These are phyloP conservation scores for Mangifera indica DNA, from an alignment of 345 rosid species.

Conservation along the genomic window DNA sequence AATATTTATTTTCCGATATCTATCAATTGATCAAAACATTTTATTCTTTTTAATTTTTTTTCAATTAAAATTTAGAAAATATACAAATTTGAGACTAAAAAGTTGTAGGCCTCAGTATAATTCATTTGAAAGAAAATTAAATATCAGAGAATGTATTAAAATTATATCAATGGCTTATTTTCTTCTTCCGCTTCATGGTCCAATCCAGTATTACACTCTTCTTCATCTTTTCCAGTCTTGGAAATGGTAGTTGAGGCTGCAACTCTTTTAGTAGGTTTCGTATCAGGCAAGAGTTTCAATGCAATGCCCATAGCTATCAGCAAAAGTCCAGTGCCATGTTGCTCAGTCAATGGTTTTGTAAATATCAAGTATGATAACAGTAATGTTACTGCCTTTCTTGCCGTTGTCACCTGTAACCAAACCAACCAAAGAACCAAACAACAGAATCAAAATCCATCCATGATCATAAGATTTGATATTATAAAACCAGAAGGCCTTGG, in stretches of 20 bases:
- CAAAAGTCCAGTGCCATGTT: conserved; percentile 70
- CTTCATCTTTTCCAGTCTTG: conserved; percentile 24
- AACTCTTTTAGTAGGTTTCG: conserved; percentile 25
- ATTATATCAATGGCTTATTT: conserved; percentile 37
- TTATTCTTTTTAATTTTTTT: too few species aligned
- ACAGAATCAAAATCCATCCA: background rate
- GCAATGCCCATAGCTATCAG: conserved; percentile 77
- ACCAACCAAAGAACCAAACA: background rate
- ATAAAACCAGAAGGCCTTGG: background rate
- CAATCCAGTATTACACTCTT: conserved; percentile 4
- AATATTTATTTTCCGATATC: too few species aligned
- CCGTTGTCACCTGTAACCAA: conserved; percentile 51
- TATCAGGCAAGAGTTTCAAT: conserved; percentile 50
- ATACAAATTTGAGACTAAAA: too few species aligned
- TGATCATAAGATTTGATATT: background rate
- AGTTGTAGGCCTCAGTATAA: too few species aligned
- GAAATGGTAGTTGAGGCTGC: conserved; percentile 15
- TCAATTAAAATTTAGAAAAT: too few species aligned
- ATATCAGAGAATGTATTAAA: background rate
- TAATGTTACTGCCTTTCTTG: conserved; percentile 72
- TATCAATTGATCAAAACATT: too few species aligned
- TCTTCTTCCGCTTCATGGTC: conserved; percentile 35
- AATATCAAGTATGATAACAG: conserved; percentile 81
- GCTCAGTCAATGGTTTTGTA: conserved; percentile 83
- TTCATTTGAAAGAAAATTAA: background rate